Base-by-base conservation (phyloP, 306 rosid genomes). In the Fragaria ananassa region DNA sequence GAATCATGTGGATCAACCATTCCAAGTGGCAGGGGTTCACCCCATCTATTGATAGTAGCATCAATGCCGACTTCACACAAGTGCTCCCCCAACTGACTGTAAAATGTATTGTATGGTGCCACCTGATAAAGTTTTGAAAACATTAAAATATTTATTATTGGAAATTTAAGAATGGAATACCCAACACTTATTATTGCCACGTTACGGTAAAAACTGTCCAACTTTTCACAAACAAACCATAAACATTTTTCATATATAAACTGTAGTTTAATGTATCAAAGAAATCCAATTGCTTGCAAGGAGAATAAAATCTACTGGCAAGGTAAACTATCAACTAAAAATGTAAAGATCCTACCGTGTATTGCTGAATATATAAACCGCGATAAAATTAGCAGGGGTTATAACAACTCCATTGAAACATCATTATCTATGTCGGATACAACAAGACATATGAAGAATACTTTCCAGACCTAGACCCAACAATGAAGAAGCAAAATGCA, bases 1-100 rank as follows among this genome's bases (percentile, higher is more conserved):
- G 99, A 92, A 92, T 92, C 99, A 51, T 96, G 99, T 46, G 93
- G 99, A 80, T 96, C 99, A 78, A 96, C 91, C 87, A 87, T 74
- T 69, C 99, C 90, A 46, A 96, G 83, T 72, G 97, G 81, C 66
- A 96, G 84, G 76, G 93, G 88, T 63, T 92, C 97, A 75, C 85
- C 85, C 99, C 98, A 96, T 83, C 90, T 85, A 74, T 92, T 96
- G 67, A 91, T 81, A 9, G 89, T 80, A 67, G 93, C 90, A 58
- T 84, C 86, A 71, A 96, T 81, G 57, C 97, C 99, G 86, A 91
- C 97, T 86, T 88, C 90, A 82, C 80, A 77, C 93, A 96, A 86
- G 85, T 96, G 99, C 80, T 88, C 90, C 85, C 83, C 96, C 89
- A 96, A 83, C 62, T 87, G 96, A 56, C 93, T 65, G 82, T 96